Evolutionary conservation across 352 stramenopile genomes (phyloP), one percentile per base, ranked within the genome.

Genomic region (Phytophthora brassicae): DNA sequence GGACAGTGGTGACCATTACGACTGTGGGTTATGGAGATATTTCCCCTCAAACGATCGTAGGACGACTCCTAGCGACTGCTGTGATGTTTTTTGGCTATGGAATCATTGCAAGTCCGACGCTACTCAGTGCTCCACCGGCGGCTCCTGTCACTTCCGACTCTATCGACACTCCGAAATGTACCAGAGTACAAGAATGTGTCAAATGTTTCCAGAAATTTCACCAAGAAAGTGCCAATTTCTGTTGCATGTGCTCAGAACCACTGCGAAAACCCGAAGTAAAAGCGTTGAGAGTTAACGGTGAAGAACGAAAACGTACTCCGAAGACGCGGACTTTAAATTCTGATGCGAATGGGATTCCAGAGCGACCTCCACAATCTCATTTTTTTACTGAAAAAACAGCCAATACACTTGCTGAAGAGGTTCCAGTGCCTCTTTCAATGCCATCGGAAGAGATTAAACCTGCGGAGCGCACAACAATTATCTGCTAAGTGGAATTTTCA

Each of bases 11-110:
- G 46, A 94, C 85, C 7, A 89, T 94, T 59, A 93, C 85, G 16
- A 94, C 85, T 0, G 85, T 94, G 36, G 85, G 85, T 1, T 92
- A 92, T 49, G 85, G 85, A 9, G 85, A 94, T 56, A 92, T 94
- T 31, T 82, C 82, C 0, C 85, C 85, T 1, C 68, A 89, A 31
- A 90, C 85, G 0, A 81, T 92, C n/a, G 68, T 88, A 0, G 85
- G 85, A 1, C 84, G 85, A 19, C 83, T 94, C 47, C 47, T 94
- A 11, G 84, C 84, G 22, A 92, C 82, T 0, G 33, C 91, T 9
- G 84, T 93, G 44, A 93, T 93, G 84, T 90, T 93, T 70, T 66
- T 80, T 14, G 84, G 84, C 52, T 93, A 93, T 64, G 84, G 84
- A n/a, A 79, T 94, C 53, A 92, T 92, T 38, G 84, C 84, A 14